Evolutionary conservation across 129 eudicot genomes (phyloP).

Genomic region (Artemisia argyi): DNA sequence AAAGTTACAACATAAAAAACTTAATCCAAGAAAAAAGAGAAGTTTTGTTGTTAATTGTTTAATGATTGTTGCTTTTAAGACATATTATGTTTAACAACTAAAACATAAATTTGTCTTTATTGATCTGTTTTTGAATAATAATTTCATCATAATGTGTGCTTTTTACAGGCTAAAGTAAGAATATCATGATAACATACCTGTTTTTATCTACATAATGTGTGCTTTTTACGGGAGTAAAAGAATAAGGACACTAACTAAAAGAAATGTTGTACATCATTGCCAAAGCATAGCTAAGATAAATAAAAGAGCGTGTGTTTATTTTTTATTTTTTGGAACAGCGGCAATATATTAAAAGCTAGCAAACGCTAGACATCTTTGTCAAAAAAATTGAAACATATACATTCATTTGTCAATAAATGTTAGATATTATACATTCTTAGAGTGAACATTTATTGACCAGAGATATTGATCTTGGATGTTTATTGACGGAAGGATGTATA

Average conservation of each 20-base stretch:
- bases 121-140: constrained; percentile 29
- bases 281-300: neutral
- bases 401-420: no score
- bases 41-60: constrained; percentile 38
- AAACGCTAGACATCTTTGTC: no score
- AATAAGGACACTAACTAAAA: neutral
- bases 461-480: no score
- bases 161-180: neutral
- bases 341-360: no score
- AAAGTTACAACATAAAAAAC: constrained; percentile 19
- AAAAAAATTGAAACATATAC: no score
- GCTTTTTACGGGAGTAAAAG: no score
- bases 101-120: constrained; percentile 34
- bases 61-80: constrained; percentile 36
- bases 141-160: constrained; percentile 28
- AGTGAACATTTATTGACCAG: no score
- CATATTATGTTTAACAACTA: constrained; percentile 19
- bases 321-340: no score
- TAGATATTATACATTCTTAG: no score
- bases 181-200: neutral
- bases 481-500: no score
- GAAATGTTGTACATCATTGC: neutral
- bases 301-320: no score
- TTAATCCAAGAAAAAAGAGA: constrained; percentile 24
- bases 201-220: neutral